Evolutionary conservation across 2,329 filamentous ascomycete species (phyloP).

Genomic region (Atkinsonella hypoxylon): DNA sequence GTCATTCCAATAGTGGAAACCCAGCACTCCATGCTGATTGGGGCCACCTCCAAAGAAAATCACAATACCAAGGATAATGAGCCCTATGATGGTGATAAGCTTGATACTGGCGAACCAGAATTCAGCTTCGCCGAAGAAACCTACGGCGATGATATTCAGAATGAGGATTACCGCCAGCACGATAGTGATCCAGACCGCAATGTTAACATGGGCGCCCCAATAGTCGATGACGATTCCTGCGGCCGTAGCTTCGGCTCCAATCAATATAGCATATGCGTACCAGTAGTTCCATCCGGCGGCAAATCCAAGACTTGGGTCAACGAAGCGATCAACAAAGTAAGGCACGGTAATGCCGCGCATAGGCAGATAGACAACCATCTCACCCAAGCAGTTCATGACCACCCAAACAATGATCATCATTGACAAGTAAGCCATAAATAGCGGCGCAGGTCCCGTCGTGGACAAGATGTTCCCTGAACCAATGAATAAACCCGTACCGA

Average conservation of each 20-base stretch:
- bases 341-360: constrained; percentile 45
- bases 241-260: constrained; percentile 46
- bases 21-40: constrained; percentile 33
- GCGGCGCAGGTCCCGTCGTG: constrained; percentile 48
- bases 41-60: constrained; percentile 45
- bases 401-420: constrained; percentile 43
- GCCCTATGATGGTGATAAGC: constrained; percentile 44
- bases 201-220: constrained; percentile 40
- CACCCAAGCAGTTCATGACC: constrained; percentile 42
- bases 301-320: constrained; percentile 44
- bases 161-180: constrained; percentile 40
- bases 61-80: constrained; percentile 43
- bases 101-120: constrained; percentile 52
- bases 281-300: constrained; percentile 50
- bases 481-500: constrained; percentile 54
- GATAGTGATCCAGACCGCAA: constrained; percentile 48
- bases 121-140: constrained; percentile 48
- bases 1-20: constrained; percentile 26
- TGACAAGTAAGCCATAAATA: constrained; percentile 56
- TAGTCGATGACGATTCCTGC: constrained; percentile 48
- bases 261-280: constrained; percentile 47
- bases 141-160: constrained; percentile 45
- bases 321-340: constrained; percentile 43
- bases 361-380: constrained; percentile 43
- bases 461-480: constrained; percentile 46